Evolutionary conservation across 1,139 yeast genomes (phyloP).

Genomic region (Blastobotrys illinoisensis): DNA sequence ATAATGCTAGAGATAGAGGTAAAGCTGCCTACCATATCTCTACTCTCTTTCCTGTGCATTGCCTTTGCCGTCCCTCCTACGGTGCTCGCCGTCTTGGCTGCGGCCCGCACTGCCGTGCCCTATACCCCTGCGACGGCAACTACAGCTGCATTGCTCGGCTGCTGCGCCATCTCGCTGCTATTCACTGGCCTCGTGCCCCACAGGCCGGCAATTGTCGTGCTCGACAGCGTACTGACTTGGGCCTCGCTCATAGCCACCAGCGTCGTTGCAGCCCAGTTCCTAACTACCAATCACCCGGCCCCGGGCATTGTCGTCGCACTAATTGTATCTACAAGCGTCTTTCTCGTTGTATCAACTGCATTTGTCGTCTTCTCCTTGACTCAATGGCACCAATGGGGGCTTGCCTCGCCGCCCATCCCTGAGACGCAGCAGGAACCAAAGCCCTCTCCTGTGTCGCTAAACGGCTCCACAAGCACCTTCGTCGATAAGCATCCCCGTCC

Average conservation of each 20-base stretch:
- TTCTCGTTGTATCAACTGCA: not conserved
- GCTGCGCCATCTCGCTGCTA: not conserved
- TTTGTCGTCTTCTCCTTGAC: slow-evolving; percentile 4
- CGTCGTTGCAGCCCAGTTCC: not conserved
- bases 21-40: slow-evolving; percentile 12
- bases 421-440: not conserved
- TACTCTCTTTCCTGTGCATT: slow-evolving; percentile 8
- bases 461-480: not conserved
- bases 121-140: not conserved
- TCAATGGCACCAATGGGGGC: not conserved
- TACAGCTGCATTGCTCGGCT: slow-evolving; percentile 1
- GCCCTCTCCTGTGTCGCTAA: not conserved
- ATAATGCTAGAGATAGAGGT: slow-evolving; percentile 10
- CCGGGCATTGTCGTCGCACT: not conserved
- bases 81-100: slow-evolving; percentile 4
- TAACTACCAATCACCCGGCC: not conserved
- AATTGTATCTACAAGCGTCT: not conserved
- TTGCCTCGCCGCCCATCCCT: not conserved
- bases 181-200: slow-evolving; percentile 1
- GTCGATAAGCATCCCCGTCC: not conserved
- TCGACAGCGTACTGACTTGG: not conserved
- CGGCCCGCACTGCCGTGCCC: not conserved
- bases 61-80: slow-evolving; percentile 7
- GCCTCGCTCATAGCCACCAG: not conserved
- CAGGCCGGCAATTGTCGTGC: slow-evolving; percentile 1